Evolutionary conservation across 495 filamentous ascomycete species (phyloP).

Genomic region (Penicillium egyptiacum): DNA sequence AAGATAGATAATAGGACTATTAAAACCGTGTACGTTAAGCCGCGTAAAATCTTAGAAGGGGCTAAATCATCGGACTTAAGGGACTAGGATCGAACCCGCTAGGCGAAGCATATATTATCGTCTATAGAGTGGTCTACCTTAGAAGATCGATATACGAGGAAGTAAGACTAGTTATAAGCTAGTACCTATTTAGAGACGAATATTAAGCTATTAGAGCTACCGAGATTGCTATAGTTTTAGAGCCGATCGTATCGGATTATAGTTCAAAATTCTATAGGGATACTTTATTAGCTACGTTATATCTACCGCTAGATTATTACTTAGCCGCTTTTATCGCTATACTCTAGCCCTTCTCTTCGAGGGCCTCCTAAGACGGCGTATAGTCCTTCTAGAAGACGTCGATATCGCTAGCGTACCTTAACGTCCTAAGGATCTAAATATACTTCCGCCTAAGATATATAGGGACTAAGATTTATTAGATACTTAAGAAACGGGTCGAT

Average conservation of each 20-base stretch:
- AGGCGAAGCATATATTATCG: not conserved
- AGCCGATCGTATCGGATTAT: not conserved
- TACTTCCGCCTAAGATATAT: too few relatives aligned
- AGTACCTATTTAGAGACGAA: not conserved
- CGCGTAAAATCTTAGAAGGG: not conserved
- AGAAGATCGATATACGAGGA: slow-evolving; percentile 3
- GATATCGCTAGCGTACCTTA: too few relatives aligned
- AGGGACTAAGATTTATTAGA: too few relatives aligned
- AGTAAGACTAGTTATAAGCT: not conserved
- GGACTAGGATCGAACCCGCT: not conserved
- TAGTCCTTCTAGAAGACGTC: too few relatives aligned
- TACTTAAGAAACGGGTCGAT: too few relatives aligned
- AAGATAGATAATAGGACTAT: not conserved
- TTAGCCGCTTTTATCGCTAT: too few relatives aligned
- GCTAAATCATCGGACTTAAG: not conserved
- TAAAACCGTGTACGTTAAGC: not conserved
- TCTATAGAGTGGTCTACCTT: not conserved
- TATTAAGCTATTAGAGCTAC: not conserved
- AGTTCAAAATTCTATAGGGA: not conserved
- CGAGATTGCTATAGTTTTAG: not conserved
- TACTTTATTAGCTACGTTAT: not conserved
- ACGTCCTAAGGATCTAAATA: too few relatives aligned
- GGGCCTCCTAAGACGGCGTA: too few relatives aligned
- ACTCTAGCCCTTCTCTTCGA: too few relatives aligned
- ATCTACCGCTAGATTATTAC: slow-evolving; percentile 1